Evolutionary conservation across 2,329 filamentous ascomycete species (phyloP), one percentile per base, ranked within the genome.

Genomic region (Aspergillus fijiensis): DNA sequence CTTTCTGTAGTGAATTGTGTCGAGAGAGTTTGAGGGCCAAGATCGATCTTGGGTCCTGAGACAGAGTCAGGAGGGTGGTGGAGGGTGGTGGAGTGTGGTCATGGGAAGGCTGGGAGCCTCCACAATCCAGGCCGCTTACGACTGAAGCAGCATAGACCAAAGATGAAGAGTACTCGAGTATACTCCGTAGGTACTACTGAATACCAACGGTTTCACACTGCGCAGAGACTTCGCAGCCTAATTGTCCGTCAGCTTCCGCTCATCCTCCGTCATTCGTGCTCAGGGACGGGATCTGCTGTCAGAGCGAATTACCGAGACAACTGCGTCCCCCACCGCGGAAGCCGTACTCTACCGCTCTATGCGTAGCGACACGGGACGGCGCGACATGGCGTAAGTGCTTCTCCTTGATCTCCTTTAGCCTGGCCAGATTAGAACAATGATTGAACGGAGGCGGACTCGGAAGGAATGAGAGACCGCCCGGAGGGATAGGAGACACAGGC

Each of bases 321-420:
- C 19, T 49, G 23, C 19, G 19, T 19, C 42, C 52, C 57, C 51
- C 49, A 51, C 54, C 23, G 29, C 39, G 58, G 50, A 49, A 49
- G 47, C 50, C 9, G 27, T 10, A 29, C 27, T 29, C 27, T 29
- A 29, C 27, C 27, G 9, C 12, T 9, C 12, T n/a, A 19, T 6
- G 14, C 53, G 49, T 55, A 63, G 52, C 58, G 60, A 63, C 49
- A 31, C 56, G 62, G 60, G 55, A 63, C 62, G 62, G 62, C 57
- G 60, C 55, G 47, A 58, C 47, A 3, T 21, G 49, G 5, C 49
- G 33, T 49, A 29, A 49, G 42, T 29, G 52, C 52, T 55, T 31
- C 25, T 19, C 52, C 27, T 55, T 42, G 27, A 29, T 47, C 23
- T 27, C 42, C 53, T 42, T n/a, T 49, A 42, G 23, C 4, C 53